Evolutionary conservation across 768 basidiomycete genomes (phyloP).

Genomic region (Rickenella mellea): DNA sequence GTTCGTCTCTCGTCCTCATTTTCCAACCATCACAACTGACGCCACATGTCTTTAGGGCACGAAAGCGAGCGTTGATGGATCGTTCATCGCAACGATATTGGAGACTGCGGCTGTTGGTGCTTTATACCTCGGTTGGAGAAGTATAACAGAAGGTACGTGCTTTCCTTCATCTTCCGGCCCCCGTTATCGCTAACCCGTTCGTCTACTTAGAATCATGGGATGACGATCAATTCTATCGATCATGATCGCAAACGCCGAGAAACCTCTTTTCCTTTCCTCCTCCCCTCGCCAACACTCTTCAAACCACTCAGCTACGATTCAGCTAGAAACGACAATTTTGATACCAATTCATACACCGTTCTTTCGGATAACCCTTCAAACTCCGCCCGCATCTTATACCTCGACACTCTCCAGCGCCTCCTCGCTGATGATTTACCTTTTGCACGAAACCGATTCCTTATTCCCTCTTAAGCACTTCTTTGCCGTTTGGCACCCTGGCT

Average conservation of each 20-base stretch:
- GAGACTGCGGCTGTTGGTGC: slow-evolving; percentile 66
- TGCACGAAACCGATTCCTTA: too few species aligned
- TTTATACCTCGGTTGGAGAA: slow-evolving; percentile 74
- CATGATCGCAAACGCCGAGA: slow-evolving; percentile 1
- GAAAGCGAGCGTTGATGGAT: slow-evolving; percentile 67
- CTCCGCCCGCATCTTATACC: too few species aligned
- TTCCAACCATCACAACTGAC: background rate
- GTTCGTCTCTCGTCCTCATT: slow-evolving; percentile 25
- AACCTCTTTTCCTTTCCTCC: too few species aligned
- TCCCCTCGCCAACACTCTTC: too few species aligned
- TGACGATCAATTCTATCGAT: slow-evolving; percentile 7
- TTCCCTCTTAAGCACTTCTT: too few species aligned
- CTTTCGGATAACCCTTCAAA: too few species aligned
- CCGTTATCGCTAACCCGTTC: background rate
- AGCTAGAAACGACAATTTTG: too few species aligned
- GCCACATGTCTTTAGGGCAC: slow-evolving; percentile 36
- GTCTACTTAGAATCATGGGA: slow-evolving; percentile 19
- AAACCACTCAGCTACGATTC: too few species aligned
- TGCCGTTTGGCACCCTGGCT: too few species aligned
- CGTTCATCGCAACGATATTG: slow-evolving; percentile 77
- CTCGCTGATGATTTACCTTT: too few species aligned
- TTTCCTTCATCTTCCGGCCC: background rate
- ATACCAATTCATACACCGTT: too few species aligned
- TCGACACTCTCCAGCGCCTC: too few species aligned
- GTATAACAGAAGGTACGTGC: slow-evolving; percentile 79